Conservation (phyloP, 164 flowering plant species). For the Stephania yunnanensis region DNA sequence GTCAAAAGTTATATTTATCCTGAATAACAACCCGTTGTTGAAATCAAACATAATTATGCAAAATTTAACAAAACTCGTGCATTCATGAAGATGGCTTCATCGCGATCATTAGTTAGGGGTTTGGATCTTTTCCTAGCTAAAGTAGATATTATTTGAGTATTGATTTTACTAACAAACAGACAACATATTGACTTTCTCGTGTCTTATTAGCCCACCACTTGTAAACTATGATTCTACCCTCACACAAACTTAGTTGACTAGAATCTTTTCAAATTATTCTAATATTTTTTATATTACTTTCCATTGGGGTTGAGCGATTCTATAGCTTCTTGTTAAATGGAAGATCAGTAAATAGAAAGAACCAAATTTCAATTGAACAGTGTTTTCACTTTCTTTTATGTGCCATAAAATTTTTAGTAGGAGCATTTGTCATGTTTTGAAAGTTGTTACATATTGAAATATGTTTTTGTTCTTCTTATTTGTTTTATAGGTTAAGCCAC, state of each 20-base stretch:
- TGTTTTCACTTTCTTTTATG: slow-evolving; percentile 7
- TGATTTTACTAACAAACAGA: slow-evolving; percentile 40
- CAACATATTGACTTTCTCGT: slow-evolving; percentile 66
- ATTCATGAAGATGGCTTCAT: too few species aligned
- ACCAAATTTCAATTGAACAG: slow-evolving; percentile 47
- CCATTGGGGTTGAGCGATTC: background rate
- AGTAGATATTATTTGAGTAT: too few species aligned
- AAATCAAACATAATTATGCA: too few species aligned
- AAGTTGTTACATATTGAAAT: background rate
- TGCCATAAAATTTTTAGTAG: background rate
- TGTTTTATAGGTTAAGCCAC: slow-evolving; percentile 39
- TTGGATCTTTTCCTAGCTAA: too few species aligned
- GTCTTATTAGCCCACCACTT: slow-evolving; percentile 67
- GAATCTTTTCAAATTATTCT: background rate
- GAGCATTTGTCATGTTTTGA: slow-evolving; percentile 1
- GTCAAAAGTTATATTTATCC: too few species aligned
- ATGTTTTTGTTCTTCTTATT: background rate
- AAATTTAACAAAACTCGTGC: too few species aligned
- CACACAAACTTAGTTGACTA: background rate
- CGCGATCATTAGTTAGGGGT: too few species aligned
- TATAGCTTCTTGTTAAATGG: slow-evolving; percentile 88
- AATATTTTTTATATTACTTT: background rate
- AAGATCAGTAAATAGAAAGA: slow-evolving; percentile 57
- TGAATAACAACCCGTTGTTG: too few species aligned
- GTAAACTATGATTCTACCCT: slow-evolving; percentile 50